phyloP scores from a whole-genome alignment of 768 basidiomycete genomes.

The Pleurotus pulmonarius region DNA sequence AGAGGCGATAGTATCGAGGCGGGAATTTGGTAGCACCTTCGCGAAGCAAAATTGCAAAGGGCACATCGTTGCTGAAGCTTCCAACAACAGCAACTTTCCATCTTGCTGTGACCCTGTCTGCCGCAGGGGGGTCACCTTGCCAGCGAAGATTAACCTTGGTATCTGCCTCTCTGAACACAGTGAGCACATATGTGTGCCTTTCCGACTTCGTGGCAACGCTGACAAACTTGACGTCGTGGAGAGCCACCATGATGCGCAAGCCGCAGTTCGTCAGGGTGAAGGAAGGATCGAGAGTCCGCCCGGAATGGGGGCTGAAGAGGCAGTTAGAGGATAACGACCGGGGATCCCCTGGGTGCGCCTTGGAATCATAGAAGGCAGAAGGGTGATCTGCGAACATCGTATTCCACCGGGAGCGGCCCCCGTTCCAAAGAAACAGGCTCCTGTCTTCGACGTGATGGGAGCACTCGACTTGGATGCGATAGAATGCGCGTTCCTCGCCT shows the following conservation, averaged over 20 bases:
- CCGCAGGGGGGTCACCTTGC: neutral
- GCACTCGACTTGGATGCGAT: neutral
- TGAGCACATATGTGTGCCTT: neutral
- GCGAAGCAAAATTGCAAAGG: neutral
- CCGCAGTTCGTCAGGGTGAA: conserved; percentile 1
- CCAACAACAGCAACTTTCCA: neutral
- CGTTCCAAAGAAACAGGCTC: neutral
- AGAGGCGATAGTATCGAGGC: neutral
- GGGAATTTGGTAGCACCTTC: neutral
- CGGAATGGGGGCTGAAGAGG: neutral
- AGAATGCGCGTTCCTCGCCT: neutral
- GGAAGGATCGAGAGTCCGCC: neutral
- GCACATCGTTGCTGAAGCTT: neutral
- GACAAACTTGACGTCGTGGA: neutral
- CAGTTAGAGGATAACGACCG: no score
- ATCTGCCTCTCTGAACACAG: neutral
- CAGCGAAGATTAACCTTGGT: neutral
- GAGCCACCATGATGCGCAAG: neutral
- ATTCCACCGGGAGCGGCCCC: neutral
- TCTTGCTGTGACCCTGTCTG: neutral
- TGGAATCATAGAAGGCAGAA: conserved; percentile 14
- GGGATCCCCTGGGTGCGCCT: no score
- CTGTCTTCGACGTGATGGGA: neutral
- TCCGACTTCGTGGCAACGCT: neutral
- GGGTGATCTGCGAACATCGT: neutral